Percentiles rank a stretch among this genome's conserved stretches.
phyloP scores from a whole-genome alignment of 2,329 filamentous ascomycete genomes.

The Macrophomina phaseolina region DNA sequence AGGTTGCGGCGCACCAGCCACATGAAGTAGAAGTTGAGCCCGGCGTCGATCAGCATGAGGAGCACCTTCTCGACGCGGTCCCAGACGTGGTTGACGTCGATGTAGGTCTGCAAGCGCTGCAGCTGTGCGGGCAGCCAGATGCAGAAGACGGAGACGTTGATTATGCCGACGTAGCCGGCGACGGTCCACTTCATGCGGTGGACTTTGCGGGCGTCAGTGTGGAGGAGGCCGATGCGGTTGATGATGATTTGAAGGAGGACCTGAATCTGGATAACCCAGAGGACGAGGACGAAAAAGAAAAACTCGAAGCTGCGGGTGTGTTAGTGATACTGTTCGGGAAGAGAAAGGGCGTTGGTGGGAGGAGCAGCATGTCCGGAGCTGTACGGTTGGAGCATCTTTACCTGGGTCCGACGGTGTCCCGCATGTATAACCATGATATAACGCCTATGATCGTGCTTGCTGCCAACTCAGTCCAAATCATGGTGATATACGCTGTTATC shows the following conservation, averaged over 20 bases:
- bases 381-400: conserved; percentile 26
- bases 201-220: conserved; percentile 32
- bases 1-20: conserved; percentile 36
- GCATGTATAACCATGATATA: conserved; percentile 49
- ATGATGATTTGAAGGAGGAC: conserved; percentile 36
- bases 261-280: conserved; percentile 53
- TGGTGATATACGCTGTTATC: conserved; percentile 41
- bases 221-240: conserved; percentile 38
- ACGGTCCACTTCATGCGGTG: conserved; percentile 31
- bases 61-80: conserved; percentile 49
- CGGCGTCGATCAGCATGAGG: conserved; percentile 35
- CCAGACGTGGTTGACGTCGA: conserved; percentile 51
- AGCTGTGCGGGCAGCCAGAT: conserved; percentile 40
- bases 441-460: conserved; percentile 49
- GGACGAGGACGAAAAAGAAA: conserved; percentile 33
- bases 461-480: conserved; percentile 55
- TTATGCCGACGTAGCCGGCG: conserved; percentile 31
- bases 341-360: not conserved
- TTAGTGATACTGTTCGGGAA: too few species aligned
- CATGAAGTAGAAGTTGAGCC: conserved; percentile 39
- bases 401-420: conserved; percentile 43
- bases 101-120: conserved; percentile 34
- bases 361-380: not conserved
- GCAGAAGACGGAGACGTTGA: conserved; percentile 40
- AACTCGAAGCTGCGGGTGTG: conserved; percentile 26